Evolutionary conservation across 306 rosid species (phyloP).

Genomic region (Rubus idaeus): DNA sequence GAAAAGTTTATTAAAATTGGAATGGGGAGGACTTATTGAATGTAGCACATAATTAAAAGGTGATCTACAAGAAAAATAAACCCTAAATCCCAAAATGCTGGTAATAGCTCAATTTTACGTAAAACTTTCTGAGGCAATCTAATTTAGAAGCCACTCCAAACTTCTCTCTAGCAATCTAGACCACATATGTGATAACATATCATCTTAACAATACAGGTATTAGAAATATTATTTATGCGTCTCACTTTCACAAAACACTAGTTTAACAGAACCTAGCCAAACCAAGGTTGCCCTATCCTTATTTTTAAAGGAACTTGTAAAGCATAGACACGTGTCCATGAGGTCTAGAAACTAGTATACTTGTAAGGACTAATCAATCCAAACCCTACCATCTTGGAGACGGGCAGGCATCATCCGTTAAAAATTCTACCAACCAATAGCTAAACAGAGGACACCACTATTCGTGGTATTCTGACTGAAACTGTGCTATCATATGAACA

Average conservation of each 20-base stretch:
- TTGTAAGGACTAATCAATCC: not conserved
- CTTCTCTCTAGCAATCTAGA: not conserved
- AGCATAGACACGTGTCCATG: no score
- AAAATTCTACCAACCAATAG: not conserved
- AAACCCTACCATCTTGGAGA: not conserved
- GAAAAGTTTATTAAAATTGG: not conserved
- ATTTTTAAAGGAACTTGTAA: not conserved
- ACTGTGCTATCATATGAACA: not conserved
- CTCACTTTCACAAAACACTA: not conserved
- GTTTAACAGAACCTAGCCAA: not conserved
- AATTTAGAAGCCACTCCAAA: not conserved
- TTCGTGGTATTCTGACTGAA: not conserved
- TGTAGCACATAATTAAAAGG: not conserved
- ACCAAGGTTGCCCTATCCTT: not conserved
- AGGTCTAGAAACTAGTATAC: not conserved
- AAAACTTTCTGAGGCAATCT: slow-evolving; percentile 3
- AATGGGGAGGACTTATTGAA: not conserved
- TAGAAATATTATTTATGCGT: not conserved
- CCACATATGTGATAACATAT: not conserved
- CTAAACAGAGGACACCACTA: slow-evolving; percentile 4
- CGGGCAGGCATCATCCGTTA: not conserved
- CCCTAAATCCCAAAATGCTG: not conserved
- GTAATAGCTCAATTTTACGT: not conserved
- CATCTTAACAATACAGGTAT: not conserved
- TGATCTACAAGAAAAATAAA: not conserved